Evolutionary conservation across 2,329 filamentous ascomycete genomes (phyloP).

Genomic region (Cryphonectria radicalis): DNA sequence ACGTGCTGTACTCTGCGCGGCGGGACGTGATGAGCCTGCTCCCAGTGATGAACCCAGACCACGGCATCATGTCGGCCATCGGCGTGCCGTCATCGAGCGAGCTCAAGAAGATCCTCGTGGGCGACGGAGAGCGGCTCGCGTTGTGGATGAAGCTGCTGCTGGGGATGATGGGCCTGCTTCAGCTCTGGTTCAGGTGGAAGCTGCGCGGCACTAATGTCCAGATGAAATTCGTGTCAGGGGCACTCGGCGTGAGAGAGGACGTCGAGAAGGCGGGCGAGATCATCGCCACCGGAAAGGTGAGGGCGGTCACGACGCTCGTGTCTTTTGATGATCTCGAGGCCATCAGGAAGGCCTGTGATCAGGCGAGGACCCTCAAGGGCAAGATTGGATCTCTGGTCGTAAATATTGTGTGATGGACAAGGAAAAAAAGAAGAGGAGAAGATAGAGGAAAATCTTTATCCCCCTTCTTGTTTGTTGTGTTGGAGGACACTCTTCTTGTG

Average conservation of each 20-base stretch:
- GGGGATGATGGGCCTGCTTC: slow-evolving; percentile 34
- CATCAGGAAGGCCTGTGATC: slow-evolving; percentile 46
- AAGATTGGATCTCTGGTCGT: slow-evolving; percentile 50
- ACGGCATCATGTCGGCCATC: slow-evolving; percentile 48
- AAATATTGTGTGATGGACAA: slow-evolving; percentile 36
- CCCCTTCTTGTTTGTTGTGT: neutral
- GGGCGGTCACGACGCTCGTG: slow-evolving; percentile 46
- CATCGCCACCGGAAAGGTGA: slow-evolving; percentile 48
- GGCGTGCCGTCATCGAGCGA: slow-evolving; percentile 40
- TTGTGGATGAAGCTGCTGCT: slow-evolving; percentile 40
- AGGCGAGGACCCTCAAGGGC: slow-evolving; percentile 46
- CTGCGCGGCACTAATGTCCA: slow-evolving; percentile 49
- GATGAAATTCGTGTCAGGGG: slow-evolving; percentile 51
- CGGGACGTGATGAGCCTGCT: slow-evolving; percentile 44
- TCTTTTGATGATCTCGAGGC: slow-evolving; percentile 48
- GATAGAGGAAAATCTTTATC: neutral
- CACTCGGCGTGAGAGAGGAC: slow-evolving; percentile 46
- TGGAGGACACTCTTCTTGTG: neutral
- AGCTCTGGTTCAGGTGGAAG: slow-evolving; percentile 47
- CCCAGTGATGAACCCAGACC: slow-evolving; percentile 42
- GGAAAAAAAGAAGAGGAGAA: neutral
- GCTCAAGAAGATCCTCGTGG: slow-evolving; percentile 40
- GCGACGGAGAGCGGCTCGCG: slow-evolving; percentile 34
- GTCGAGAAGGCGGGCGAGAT: slow-evolving; percentile 47
- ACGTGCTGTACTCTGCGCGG: slow-evolving; percentile 56